Evolutionary conservation across 768 basidiomycete genomes (phyloP), one percentile per base, ranked within the genome.

Genomic region (Termitomyces titanicus): DNA sequence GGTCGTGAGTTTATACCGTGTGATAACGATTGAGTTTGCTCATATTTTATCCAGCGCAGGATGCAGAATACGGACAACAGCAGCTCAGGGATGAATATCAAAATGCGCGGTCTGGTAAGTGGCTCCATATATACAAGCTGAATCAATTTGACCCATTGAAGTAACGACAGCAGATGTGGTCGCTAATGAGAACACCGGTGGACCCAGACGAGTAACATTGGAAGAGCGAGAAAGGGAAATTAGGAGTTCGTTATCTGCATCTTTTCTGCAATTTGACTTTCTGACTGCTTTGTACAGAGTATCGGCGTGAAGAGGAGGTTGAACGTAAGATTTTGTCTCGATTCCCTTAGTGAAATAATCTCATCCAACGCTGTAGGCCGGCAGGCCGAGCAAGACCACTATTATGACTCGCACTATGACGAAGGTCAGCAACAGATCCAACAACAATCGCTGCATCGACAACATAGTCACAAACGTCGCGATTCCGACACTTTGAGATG

Each of bases 401-500:
- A 61, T 11, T 46, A 58, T n/a, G 60, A 58, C 3, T 45, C 56
- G 29, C 53, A 57, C 10, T 55, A 55, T 22, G 47, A 60, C 3
- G 45, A 47, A 52, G 53, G 58, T 15, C 57, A 55, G 22, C 57
- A 44, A 18, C 40, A 38, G 64, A 57, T 39, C 59, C 65, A 64
- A 60, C 64, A 69, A 54, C 60, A 72, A 44, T 72, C 72, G 48
- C 64, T 74, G 17, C 76, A 79, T 56, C 63, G 58, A 58, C 58
- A 56, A 59, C 73, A 77, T 60, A 70, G 67, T 2, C 89, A 92
- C 65, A 79, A 75, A 61, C 83, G 89, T 47, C 80, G 83, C 25
- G 89, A 91, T 54, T 91, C 89, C 0, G 89, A 92, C 58, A 91
- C 89, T 0, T 71, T 90, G 27, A 86, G 85, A 43, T 79, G 75